These are phyloP conservation scores for Coemansia sp. DNA, from an alignment of 192 early-diverging fungal species.

Conservation along the genomic window DNA sequence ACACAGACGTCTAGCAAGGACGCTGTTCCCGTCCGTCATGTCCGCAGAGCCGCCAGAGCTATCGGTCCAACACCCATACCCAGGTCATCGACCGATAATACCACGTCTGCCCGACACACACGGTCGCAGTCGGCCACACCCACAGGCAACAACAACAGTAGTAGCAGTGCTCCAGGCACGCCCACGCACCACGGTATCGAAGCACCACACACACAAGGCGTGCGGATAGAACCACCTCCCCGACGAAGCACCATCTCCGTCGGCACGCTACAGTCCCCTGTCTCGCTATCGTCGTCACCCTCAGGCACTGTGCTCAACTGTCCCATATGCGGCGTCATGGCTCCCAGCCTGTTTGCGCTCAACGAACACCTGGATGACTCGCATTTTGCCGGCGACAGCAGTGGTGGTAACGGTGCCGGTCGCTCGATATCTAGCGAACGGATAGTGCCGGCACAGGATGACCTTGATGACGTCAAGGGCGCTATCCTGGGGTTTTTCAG, in stretches of 20 bases:
- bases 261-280: slow-evolving; percentile 2
- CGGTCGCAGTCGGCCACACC: slow-evolving; percentile 6
- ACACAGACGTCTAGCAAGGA: slow-evolving; percentile 12
- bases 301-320: slow-evolving; percentile 26
- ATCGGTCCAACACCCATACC: slow-evolving; percentile 14
- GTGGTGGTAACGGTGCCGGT: neutral
- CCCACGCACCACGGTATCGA: slow-evolving; percentile 2
- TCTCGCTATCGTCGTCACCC: slow-evolving; percentile 3
- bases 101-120: neutral
- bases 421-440: too few relatives aligned
- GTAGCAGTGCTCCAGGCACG: neutral
- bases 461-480: slow-evolving; percentile 31
- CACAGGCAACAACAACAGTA: neutral
- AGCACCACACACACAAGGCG: neutral
- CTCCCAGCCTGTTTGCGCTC: slow-evolving; percentile 42
- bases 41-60: slow-evolving; percentile 36
- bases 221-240: neutral
- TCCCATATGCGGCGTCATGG: slow-evolving; percentile 53
- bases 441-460: slow-evolving; percentile 25
- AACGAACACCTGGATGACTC: slow-evolving; percentile 52
- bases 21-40: slow-evolving; percentile 22
- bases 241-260: slow-evolving; percentile 38
- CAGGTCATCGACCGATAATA: neutral
- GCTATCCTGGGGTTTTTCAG: slow-evolving; percentile 51
- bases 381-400: slow-evolving; percentile 23